Base-by-base conservation (phyloP, 2,329 filamentous ascomycete genomes). In the Cladosporium sphaerospermum region DNA sequence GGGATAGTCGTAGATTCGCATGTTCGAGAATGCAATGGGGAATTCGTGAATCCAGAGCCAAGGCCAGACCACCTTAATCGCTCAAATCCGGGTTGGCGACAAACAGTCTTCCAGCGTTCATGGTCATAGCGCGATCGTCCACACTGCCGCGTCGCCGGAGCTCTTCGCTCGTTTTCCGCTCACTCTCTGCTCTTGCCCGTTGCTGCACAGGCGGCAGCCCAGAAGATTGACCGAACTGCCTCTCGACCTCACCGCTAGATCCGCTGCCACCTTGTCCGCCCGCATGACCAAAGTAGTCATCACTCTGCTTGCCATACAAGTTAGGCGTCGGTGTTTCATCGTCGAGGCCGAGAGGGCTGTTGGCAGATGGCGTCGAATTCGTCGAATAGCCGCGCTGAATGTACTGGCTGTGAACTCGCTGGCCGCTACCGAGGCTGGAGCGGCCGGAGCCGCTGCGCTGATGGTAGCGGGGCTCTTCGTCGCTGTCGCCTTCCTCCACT, bases 401-500 rank as follows among this genome's bases (percentile, higher is more conserved):
- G 4, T 28, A 28, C 36, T 39, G 36, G 77, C 61, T 67, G 48
- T 43, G 19, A 18, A 45, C 16, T 36, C 52, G 42, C 45, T 46
- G 47, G 37, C 68, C 71, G 52, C 59, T 73, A 66, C 46, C 69
- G 13, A 81, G 66, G 42, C 79, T 90, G 68, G 84, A 89, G 58
- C 86, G 79, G 16, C 86, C 86, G 62, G 86, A 90, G 43, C 86
- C 85, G 18, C 82, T 86, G 58, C 87, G 77, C 57, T 82, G 82
- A 70, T 91, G 86, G 77, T 71, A 78, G 63, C 65, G 47, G 28
- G 55, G 62, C 59, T 89, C 87, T 42, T 89, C 85, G 49, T 89
- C 88, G 66, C 85, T 89, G 62, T 91, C 89, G 59, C 85, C 90
- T 60, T 88, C 89, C 63, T 95, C 90, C 11, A 97, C 88, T 70